These are phyloP conservation scores for Aegilops umbellulata DNA, from an alignment of 176 grass and related monocot species.

Conservation along the genomic window DNA sequence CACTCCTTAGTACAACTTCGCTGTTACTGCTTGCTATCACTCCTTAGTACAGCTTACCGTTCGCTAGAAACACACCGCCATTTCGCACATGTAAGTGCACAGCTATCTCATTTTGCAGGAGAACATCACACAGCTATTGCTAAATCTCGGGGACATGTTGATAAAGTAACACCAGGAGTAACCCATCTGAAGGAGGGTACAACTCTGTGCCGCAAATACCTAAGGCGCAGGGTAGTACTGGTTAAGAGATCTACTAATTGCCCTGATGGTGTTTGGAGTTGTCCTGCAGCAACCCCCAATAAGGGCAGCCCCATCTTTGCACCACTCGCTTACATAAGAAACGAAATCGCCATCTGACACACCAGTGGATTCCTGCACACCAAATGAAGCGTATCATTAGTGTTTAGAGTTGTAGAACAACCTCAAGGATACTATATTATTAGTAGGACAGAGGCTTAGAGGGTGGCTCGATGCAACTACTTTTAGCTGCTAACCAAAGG, in stretches of 20 bases:
- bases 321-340: constrained; percentile 74
- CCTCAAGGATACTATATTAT: not conserved
- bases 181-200: not conserved
- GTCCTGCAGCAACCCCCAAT: constrained; percentile 97
- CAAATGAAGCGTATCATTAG: not conserved
- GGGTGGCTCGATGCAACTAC: not conserved
- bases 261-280: constrained; percentile 90
- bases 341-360: constrained; percentile 85
- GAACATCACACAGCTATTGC: not conserved
- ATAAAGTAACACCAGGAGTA: not conserved
- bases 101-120: constrained; percentile 20
- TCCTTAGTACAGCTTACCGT: not conserved
- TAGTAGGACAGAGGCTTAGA: not conserved
- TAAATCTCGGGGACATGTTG: not conserved
- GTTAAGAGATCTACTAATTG: constrained; percentile 64
- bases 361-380: constrained; percentile 69
- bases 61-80: not conserved
- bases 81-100: not conserved
- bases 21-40: not conserved
- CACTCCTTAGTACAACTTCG: constrained; percentile 4
- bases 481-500: not conserved
- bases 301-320: constrained; percentile 64
- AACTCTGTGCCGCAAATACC: constrained; percentile 5
- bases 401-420: not conserved
- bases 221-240: not conserved